Conservation (phyloP, 139 green algal genomes). For the Picochlorum costavermella region DNA sequence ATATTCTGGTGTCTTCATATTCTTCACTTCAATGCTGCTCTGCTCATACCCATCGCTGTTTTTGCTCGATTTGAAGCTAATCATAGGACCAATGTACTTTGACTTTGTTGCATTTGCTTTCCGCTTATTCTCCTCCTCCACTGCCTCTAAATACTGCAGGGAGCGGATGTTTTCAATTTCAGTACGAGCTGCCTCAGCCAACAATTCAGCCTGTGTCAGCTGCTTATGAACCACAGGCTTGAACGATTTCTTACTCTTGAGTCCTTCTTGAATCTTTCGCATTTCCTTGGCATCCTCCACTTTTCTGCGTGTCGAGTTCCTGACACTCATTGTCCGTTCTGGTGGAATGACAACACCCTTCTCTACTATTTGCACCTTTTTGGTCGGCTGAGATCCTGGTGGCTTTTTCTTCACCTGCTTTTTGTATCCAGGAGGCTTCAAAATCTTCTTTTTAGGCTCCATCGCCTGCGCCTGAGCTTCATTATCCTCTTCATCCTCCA, state of each 20-base stretch:
- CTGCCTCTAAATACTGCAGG: conserved; percentile 47
- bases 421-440: conserved; percentile 34
- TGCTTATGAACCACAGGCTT: conserved; percentile 14
- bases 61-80: conserved; percentile 35
- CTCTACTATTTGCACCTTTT: neutral
- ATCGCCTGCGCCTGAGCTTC: conserved; percentile 10
- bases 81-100: conserved; percentile 43
- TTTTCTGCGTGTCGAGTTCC: conserved; percentile 43
- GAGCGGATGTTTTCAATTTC: conserved; percentile 68
- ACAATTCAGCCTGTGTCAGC: conserved; percentile 73
- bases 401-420: conserved; percentile 7
- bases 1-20: conserved; percentile 36
- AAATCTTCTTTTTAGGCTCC: conserved; percentile 27
- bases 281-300: conserved; percentile 45
- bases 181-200: conserved; percentile 75
- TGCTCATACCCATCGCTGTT: conserved; percentile 20
- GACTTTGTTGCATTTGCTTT: conserved; percentile 34
- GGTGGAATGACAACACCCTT: conserved; percentile 7
- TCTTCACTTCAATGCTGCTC: conserved; percentile 36
- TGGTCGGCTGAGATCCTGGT: conserved; percentile 3
- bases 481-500: conserved; percentile 26
- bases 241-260: conserved; percentile 16
- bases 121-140: conserved; percentile 54
- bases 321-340: conserved; percentile 18
- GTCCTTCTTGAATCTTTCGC: conserved; percentile 12